Evolutionary conservation across 2,329 filamentous ascomycete species (phyloP).

Genomic region (Beauveria sp.): DNA sequence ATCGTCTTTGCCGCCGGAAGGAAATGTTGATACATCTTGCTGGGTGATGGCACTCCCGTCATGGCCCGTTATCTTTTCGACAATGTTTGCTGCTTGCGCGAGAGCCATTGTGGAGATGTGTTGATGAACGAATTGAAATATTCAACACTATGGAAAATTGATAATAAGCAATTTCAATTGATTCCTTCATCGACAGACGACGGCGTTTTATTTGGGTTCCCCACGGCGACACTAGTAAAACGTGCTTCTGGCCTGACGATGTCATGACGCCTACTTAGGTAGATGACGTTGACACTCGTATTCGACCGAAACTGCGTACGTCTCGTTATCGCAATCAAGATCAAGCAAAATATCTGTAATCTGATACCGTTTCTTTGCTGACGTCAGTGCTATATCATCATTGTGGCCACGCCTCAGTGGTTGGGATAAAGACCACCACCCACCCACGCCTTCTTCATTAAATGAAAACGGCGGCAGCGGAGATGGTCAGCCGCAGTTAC

Average conservation of each 20-base stretch:
- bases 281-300: neutral
- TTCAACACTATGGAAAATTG: neutral
- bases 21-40: constrained; percentile 53
- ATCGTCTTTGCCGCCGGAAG: constrained; percentile 49
- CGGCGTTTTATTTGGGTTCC: neutral
- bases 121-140: neutral
- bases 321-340: too few species aligned
- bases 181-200: too few species aligned
- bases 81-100: constrained; percentile 58
- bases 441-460: too few species aligned
- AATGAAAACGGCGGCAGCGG: too few species aligned
- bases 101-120: constrained; percentile 38
- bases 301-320: too few species aligned
- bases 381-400: too few species aligned
- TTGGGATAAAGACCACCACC: too few species aligned
- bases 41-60: constrained; percentile 53
- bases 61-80: constrained; percentile 63
- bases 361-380: too few species aligned
- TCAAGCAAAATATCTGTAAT: too few species aligned
- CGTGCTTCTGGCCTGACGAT: neutral
- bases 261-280: neutral
- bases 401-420: too few species aligned
- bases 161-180: neutral
- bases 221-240: neutral
- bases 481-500: too few species aligned